Percentiles rank a stretch among this genome's conserved stretches.
phyloP scores from a whole-genome alignment of 768 basidiomycete species.

The Serendipita sp. region DNA sequence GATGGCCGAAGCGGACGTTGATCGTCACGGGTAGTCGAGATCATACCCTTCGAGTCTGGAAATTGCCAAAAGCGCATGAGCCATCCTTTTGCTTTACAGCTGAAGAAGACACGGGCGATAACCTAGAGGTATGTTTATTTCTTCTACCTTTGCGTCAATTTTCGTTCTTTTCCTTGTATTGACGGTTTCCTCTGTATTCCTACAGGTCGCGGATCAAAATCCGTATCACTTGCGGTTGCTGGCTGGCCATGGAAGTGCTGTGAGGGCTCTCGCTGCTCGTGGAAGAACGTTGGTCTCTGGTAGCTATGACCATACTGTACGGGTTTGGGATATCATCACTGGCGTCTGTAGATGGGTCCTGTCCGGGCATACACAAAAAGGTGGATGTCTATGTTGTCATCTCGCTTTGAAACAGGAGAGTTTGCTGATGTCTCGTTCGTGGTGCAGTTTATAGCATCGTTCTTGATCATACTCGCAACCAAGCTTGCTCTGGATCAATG shows the following conservation, averaged over 20 bases:
- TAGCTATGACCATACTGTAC: constrained; percentile 88
- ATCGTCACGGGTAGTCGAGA: constrained; percentile 64
- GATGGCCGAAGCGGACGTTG: constrained; percentile 53
- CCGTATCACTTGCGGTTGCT: constrained; percentile 80
- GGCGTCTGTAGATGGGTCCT: constrained; percentile 69
- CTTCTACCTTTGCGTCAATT: neutral
- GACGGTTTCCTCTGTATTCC: too few species aligned
- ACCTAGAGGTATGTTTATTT: constrained; percentile 24
- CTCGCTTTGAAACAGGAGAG: neutral
- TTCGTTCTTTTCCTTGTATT: neutral
- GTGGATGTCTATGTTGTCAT: too few species aligned
- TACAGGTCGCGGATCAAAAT: constrained; percentile 54
- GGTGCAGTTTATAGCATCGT: constrained; percentile 84
- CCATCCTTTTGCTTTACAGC: neutral
- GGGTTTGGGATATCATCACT: constrained; percentile 86
- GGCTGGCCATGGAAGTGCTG: constrained; percentile 81
- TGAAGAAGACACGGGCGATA: constrained; percentile 12
- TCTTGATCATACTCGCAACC: constrained; percentile 68
- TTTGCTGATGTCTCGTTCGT: constrained; percentile 2
- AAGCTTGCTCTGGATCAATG: constrained; percentile 96
- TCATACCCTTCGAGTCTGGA: constrained; percentile 51
- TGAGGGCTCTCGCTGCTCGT: constrained; percentile 80
- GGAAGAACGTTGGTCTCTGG: constrained; percentile 81
- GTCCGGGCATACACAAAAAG: constrained; percentile 84
- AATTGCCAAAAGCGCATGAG: constrained; percentile 36